phyloP scores from a whole-genome alignment of 2,329 filamentous ascomycete species.

The Ophiostoma ulmi region DNA sequence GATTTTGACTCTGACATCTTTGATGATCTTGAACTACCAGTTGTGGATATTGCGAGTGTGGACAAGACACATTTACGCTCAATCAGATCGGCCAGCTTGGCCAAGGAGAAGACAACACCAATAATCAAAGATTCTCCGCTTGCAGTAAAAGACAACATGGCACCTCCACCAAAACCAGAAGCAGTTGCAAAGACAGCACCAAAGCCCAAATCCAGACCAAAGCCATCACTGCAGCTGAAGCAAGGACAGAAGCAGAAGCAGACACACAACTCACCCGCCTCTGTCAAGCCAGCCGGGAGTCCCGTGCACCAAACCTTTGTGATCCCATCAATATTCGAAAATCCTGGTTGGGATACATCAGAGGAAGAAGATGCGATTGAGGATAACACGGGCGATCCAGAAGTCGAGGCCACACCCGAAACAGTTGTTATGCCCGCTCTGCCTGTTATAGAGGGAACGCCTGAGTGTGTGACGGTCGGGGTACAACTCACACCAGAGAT shows the following conservation, averaged over 20 bases:
- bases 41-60: neutral
- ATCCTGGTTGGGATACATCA: neutral
- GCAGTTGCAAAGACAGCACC: neutral
- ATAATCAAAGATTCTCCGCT: neutral
- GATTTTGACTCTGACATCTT: constrained; percentile 27
- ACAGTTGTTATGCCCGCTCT: neutral
- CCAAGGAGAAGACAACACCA: neutral
- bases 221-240: neutral
- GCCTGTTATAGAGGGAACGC: neutral
- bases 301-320: neutral
- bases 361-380: neutral
- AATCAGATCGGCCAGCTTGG: no score
- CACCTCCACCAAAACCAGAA: neutral
- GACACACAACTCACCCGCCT: neutral
- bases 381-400: neutral
- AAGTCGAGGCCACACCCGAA: neutral
- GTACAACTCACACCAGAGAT: neutral
- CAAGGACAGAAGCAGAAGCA: neutral
- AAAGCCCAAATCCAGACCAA: neutral
- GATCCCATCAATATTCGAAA: neutral
- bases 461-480: neutral
- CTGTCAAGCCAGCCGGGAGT: neutral
- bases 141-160: neutral
- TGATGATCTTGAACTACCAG: constrained; percentile 23
- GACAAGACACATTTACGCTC: neutral